A percentile compares a stretch with the other conserved stretches of the same genome.
phyloP scores from a whole-genome alignment of 129 eudicot genomes.

The carrot (Daucus carota) region DH1_v3.0 NC_030382.2:27301001-27301500 shows the following conservation, averaged over 20 bases:
- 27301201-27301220: background rate
- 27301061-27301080: background rate
- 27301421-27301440: conserved; percentile 16
- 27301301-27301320: conserved; percentile 19
- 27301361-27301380: background rate
- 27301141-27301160: background rate
- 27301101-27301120: background rate
- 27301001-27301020: background rate
- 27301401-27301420: background rate
- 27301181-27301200: background rate
- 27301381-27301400: background rate
- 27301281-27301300: conserved; percentile 9
- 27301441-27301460: conserved; percentile 10
- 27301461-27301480: background rate
- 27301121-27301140: background rate
- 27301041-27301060: background rate
- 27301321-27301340: conserved; percentile 20
- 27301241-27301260: background rate
- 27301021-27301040: background rate
- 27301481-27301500: background rate
- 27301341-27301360: conserved; percentile 12
- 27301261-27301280: conserved; percentile 6
- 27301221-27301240: background rate
- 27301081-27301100: background rate
- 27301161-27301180: background rate